phyloP scores from a whole-genome alignment of 768 basidiomycete genomes.

The Pholiota microspora region DNA sequence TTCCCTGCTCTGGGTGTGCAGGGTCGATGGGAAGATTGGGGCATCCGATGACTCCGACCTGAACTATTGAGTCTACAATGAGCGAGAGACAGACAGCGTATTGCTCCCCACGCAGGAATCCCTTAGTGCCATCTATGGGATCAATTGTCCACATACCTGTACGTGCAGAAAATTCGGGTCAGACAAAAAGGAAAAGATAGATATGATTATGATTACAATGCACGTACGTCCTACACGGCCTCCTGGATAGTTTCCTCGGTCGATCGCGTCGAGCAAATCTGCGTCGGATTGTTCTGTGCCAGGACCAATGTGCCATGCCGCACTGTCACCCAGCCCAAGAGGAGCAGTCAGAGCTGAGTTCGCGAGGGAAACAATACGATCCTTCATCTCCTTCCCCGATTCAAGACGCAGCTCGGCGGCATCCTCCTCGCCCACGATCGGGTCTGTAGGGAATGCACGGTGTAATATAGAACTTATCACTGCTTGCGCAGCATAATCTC shows the following conservation, averaged over 20 bases:
- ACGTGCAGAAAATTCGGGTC: neutral
- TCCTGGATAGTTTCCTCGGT: slow-evolving; percentile 74
- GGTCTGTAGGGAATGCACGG: slow-evolving; percentile 78
- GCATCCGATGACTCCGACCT: slow-evolving; percentile 88
- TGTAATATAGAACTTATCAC: slow-evolving; percentile 81
- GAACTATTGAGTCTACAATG: slow-evolving; percentile 72
- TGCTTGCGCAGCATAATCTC: slow-evolving; percentile 92
- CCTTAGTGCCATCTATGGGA: slow-evolving; percentile 92
- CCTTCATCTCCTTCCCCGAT: slow-evolving; percentile 23
- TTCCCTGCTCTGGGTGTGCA: slow-evolving; percentile 50
- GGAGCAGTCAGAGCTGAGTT: slow-evolving; percentile 70
- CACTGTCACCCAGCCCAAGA: slow-evolving; percentile 53
- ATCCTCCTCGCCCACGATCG: slow-evolving; percentile 95
- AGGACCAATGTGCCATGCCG: slow-evolving; percentile 73
- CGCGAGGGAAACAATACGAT: slow-evolving; percentile 77
- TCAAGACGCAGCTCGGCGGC: slow-evolving; percentile 64
- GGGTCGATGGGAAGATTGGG: slow-evolving; percentile 78
- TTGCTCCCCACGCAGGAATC: slow-evolving; percentile 89
- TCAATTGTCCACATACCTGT: slow-evolving; percentile 85
- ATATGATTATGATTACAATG: slow-evolving; percentile 2
- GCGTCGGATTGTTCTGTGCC: slow-evolving; percentile 47
- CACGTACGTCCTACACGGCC: slow-evolving; percentile 71
- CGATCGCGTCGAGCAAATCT: slow-evolving; percentile 82
- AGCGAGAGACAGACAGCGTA: slow-evolving; percentile 91
- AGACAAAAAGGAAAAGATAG: neutral